Percentiles rank a stretch among this genome's conserved stretches.
phyloP scores from a whole-genome alignment of 768 basidiomycete species.

The Pulveroboletus sp. region DNA sequence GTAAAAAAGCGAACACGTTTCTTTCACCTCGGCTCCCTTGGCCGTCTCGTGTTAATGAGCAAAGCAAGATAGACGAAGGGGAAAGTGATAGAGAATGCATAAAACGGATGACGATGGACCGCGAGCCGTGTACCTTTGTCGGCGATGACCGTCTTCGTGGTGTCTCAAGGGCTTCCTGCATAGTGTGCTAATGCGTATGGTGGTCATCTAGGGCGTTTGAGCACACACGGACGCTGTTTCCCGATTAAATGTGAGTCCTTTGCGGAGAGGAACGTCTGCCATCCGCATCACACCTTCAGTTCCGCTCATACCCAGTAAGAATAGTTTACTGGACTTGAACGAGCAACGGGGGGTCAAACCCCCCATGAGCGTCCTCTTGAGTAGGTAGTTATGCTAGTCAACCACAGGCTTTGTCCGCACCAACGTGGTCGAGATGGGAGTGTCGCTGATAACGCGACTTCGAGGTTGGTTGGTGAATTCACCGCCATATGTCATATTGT shows the following conservation, averaged over 20 bases:
- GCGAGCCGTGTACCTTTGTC: background rate
- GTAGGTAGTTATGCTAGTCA: too few species aligned
- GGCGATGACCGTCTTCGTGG: background rate
- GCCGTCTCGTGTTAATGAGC: background rate
- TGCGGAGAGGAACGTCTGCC: background rate
- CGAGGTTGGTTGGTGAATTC: too few species aligned
- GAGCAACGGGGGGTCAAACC: too few species aligned
- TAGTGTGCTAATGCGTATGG: background rate
- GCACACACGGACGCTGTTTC: background rate
- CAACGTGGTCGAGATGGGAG: too few species aligned
- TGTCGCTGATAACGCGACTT: too few species aligned
- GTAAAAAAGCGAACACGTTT: conserved; percentile 31
- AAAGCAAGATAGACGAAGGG: conserved; percentile 9
- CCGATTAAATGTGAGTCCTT: background rate
- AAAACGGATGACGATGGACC: background rate
- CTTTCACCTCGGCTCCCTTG: conserved; percentile 1
- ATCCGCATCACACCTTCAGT: too few species aligned
- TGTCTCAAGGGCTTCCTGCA: background rate
- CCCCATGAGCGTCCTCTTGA: too few species aligned
- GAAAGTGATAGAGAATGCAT: conserved; percentile 1
- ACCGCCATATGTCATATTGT: too few species aligned
- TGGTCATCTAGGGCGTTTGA: background rate
- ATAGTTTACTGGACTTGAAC: too few species aligned
- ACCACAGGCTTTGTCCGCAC: too few species aligned
- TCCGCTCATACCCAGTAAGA: too few species aligned